phyloP scores from a whole-genome alignment of 208 protist species.

The Leishmania mexicana region DNA sequence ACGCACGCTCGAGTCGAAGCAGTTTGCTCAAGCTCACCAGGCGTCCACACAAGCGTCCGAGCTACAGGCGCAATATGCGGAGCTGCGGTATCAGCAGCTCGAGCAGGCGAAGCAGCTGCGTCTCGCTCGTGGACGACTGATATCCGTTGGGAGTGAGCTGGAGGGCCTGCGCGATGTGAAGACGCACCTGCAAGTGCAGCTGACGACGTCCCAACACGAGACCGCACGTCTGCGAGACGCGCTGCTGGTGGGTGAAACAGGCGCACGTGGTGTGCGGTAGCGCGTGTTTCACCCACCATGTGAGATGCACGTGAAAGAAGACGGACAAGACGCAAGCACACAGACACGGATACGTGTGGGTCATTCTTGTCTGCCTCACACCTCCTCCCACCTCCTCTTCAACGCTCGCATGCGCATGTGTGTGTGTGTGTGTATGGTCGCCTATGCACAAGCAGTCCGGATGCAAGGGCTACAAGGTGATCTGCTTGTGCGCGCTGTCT shows the following conservation, averaged over 20 bases:
- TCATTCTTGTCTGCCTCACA: neutral
- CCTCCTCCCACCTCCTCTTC: neutral
- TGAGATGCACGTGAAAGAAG: too few species aligned
- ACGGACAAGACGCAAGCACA: neutral
- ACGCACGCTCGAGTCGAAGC: constrained; percentile 21
- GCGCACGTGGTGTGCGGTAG: neutral
- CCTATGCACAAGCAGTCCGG: neutral
- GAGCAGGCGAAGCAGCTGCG: constrained; percentile 21
- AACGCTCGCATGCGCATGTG: neutral
- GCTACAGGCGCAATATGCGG: constrained; percentile 18
- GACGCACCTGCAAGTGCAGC: constrained; percentile 42
- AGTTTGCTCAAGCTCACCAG: constrained; percentile 28
- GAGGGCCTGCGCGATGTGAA: constrained; percentile 33
- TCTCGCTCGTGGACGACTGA: constrained; percentile 25
- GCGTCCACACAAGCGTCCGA: constrained; percentile 20
- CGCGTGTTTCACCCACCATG: neutral
- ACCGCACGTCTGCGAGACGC: constrained; percentile 31
- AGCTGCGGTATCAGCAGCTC: constrained; percentile 29
- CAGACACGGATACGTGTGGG: neutral
- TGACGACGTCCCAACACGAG: constrained; percentile 35
- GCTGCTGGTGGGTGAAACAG: constrained; percentile 5
- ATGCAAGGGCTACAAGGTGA: neutral
- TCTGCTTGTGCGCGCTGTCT: neutral
- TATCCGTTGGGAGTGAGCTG: constrained; percentile 20
- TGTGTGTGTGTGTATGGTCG: neutral